Base-by-base conservation (phyloP, 495 filamentous ascomycete genomes). In the Aspergillus haitiensis region DNA sequence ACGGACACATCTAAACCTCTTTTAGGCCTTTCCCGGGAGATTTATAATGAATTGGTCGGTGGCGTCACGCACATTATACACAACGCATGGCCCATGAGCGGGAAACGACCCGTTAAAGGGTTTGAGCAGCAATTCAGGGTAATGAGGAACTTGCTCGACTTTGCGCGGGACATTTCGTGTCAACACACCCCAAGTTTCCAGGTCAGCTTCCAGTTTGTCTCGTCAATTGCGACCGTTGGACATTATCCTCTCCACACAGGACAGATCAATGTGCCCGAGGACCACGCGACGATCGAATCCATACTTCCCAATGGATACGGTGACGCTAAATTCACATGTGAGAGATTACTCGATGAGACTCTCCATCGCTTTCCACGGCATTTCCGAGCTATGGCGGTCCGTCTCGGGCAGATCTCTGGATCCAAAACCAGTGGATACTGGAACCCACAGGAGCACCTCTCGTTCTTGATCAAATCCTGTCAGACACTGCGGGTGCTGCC, bases 401-500 rank as follows among this genome's bases (percentile, higher is more conserved):
- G 81, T 0, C 58, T 73, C 1, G 81, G 76, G 0, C 81, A 84
- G 66, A 74, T 82, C 32, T 70, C 79, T 0, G 80, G 81, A 2
- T 80, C 77, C 0, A 76, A 60, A 33, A 65, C 44, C 0, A 80
- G 65, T 48, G 82, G 82, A 3, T 79, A 77, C 55, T 84, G 80
- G 82, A 84, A 82, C 51, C 66, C 70, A 0, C 50, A 70, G 16
- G 81, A 82, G 54, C 77, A 82, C 63, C 61, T 82, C 7, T 46
- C 66, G 0, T 80, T 80, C 62, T 34, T 86, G 36, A 39, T 83
- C 56, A 83, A 82, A 62, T 81, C 78, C 0, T 70, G 76, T 0
- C 77, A 84, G 66, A 74, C 69, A 0, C 64, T 84, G 1, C 59
- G 63, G 0, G 72, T 64, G 0, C 54, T 81, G 1, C 81, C 82